Percentiles rank a stretch among this genome's conserved stretches.
These are phyloP conservation scores for Blastomyces parvus DNA, from an alignment of 2,329 filamentous ascomycete species.

Conservation along the genomic window DNA sequence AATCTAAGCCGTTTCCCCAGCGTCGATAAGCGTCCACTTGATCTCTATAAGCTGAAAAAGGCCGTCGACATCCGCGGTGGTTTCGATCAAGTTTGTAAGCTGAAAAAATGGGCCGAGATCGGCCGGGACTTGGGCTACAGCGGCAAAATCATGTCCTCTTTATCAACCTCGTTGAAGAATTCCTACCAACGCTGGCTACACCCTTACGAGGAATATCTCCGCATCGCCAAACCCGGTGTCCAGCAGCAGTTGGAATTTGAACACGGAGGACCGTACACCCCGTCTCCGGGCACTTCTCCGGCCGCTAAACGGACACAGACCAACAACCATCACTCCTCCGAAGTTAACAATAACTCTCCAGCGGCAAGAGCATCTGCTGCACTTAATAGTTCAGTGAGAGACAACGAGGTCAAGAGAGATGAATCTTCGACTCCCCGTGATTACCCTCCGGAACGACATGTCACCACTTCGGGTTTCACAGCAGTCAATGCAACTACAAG, in stretches of 20 bases:
- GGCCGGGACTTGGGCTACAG: slow-evolving; percentile 94
- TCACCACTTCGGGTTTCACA: slow-evolving; percentile 51
- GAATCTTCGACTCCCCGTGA: slow-evolving; percentile 30
- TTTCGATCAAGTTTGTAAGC: slow-evolving; percentile 92
- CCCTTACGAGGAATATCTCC: slow-evolving; percentile 91
- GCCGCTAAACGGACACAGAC: slow-evolving; percentile 45
- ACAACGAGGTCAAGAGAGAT: slow-evolving; percentile 25
- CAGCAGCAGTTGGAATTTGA: slow-evolving; percentile 90
- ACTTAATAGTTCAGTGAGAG: slow-evolving; percentile 47
- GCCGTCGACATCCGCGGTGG: slow-evolving; percentile 90
- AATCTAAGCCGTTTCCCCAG: slow-evolving; percentile 90
- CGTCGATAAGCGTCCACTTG: slow-evolving; percentile 93
- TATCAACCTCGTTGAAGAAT: slow-evolving; percentile 96
- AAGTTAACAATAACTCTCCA: slow-evolving; percentile 56
- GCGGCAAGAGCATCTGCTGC: slow-evolving; percentile 49
- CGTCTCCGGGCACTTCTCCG: slow-evolving; percentile 64
- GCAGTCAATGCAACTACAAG: slow-evolving; percentile 54
- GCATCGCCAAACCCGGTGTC: slow-evolving; percentile 86
- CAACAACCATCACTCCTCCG: slow-evolving; percentile 38
- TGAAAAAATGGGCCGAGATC: slow-evolving; percentile 98
- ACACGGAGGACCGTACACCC: slow-evolving; percentile 82
- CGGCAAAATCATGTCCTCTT: slow-evolving; percentile 98
- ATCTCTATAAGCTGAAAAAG: slow-evolving; percentile 92
- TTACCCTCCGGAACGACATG: slow-evolving; percentile 31
- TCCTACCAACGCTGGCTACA: slow-evolving; percentile 96